Evolutionary conservation across 2,329 filamentous ascomycete genomes (phyloP).

Genomic region (Colletotrichum horii): DNA sequence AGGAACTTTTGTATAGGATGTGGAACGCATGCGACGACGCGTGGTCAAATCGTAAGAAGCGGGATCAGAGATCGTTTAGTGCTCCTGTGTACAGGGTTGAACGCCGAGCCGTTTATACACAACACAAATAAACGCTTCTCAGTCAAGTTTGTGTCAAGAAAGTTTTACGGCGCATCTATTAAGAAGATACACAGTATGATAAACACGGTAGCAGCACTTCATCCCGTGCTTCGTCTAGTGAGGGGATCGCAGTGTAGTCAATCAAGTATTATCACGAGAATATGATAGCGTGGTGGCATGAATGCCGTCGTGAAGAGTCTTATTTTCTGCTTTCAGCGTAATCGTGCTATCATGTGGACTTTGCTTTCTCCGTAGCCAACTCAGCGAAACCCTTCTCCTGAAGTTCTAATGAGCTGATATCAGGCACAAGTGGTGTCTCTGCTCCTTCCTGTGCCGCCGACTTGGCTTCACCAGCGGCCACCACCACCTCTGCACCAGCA

Average conservation of each 20-base stretch:
- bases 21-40: neutral
- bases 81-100: neutral
- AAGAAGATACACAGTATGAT: neutral
- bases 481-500: constrained; percentile 30
- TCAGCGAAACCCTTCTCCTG: constrained; percentile 60
- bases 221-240: neutral
- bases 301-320: neutral
- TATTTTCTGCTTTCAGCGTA: neutral
- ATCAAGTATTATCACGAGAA: neutral
- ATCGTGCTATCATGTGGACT: neutral
- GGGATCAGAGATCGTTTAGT: neutral
- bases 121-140: neutral
- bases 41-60: neutral
- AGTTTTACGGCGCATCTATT: neutral
- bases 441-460: constrained; percentile 30
- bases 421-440: constrained; percentile 55
- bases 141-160: neutral
- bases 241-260: neutral
- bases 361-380: constrained; percentile 32
- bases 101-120: neutral
- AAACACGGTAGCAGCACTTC: neutral
- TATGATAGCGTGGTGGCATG: neutral
- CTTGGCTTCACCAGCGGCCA: constrained; percentile 46
- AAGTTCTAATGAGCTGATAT: constrained; percentile 52
- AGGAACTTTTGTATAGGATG: neutral